A percentile compares a stretch with the other conserved stretches of the same genome.
phyloP scores from a whole-genome alignment of 805 yeast genomes.

The Ogataea methanolica region DNA sequence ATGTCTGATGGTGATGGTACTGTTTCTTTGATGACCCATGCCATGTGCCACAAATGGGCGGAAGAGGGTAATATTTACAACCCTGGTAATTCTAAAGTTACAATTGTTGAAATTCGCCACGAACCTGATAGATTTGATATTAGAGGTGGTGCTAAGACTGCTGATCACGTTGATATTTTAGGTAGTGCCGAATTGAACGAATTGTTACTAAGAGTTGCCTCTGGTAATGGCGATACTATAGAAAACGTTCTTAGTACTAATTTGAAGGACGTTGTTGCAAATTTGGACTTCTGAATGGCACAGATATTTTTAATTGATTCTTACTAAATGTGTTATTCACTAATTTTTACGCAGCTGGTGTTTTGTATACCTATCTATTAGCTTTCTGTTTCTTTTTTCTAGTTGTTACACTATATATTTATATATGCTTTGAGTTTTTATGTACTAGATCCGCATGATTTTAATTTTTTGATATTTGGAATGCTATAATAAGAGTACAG shows the following conservation, averaged over 20 bases:
- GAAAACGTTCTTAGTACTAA: conserved; percentile 54
- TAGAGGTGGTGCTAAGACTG: conserved; percentile 95
- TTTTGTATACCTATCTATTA: too few relatives aligned
- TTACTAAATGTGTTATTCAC: neutral
- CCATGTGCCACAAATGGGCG: conserved; percentile 68
- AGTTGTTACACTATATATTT: too few relatives aligned
- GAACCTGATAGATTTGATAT: conserved; percentile 93
- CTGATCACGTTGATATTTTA: conserved; percentile 94
- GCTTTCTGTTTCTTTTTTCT: too few relatives aligned
- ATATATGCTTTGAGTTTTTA: too few relatives aligned
- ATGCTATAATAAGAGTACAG: too few relatives aligned
- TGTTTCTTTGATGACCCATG: conserved; percentile 77
- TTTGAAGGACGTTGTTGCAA: conserved; percentile 56
- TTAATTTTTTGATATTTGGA: too few relatives aligned
- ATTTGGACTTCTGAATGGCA: conserved; percentile 39
- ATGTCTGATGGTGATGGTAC: conserved; percentile 97
- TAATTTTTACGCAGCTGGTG: neutral
- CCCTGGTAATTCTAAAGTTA: conserved; percentile 72
- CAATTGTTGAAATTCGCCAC: conserved; percentile 84
- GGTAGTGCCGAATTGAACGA: conserved; percentile 94
- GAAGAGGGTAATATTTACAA: conserved; percentile 54
- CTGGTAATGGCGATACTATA: conserved; percentile 72
- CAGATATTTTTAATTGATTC: neutral
- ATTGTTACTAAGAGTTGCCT: conserved; percentile 71
- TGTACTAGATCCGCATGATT: too few relatives aligned